Base-by-base conservation (phyloP, 2,329 filamentous ascomycete species). In the Karstenula rhodostoma region DNA sequence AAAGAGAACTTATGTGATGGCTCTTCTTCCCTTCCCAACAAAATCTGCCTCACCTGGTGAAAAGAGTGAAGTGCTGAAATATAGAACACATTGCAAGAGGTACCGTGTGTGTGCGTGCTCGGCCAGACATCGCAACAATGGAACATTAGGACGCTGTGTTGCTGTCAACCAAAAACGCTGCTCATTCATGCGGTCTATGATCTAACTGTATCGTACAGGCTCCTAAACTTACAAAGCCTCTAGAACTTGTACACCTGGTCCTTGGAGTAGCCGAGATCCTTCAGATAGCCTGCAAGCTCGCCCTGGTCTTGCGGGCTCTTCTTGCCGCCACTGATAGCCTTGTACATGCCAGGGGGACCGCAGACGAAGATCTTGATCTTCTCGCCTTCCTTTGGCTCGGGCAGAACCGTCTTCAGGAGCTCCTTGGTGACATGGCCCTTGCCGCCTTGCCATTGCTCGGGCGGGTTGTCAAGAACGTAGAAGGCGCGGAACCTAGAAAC, bases 331-430 rank as follows among this genome's bases (percentile, higher is more conserved):
- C 91, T 94, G 69, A 98, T 89, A 61, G 93, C 91, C 80, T 97
- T 96, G 88, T 97, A 97, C 85, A 98, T 78, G 44, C 90, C 91
- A 2, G 94, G 94, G 13, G 95, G 95, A 0, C 94, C 94, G 80
- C 94, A 98, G 40, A 99, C 92, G 74, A 99, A 98, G 64, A 98
- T 80, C 88, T 98, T 98, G 84, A 97, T 89, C 82, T 97, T 95
- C 67, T 91, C 91, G 47, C 77, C 77, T 71, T 87, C 86, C 86
- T 95, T 95, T 65, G 95, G 93, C 81, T 96, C 93, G 12, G 95
- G 95, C 15, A 98, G 86, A 10, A 97, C 93, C 53, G 91, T 94
- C 90, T 98, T 97, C 73, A 99, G 82, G 59, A 98, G 85, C 67
- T 97, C 93, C 86, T 97, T 96, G 79, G 81, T 91, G 76, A 99